Evolutionary conservation across 2,329 filamentous ascomycete genomes (phyloP).

Genomic region (Raffaelea albimanens): DNA sequence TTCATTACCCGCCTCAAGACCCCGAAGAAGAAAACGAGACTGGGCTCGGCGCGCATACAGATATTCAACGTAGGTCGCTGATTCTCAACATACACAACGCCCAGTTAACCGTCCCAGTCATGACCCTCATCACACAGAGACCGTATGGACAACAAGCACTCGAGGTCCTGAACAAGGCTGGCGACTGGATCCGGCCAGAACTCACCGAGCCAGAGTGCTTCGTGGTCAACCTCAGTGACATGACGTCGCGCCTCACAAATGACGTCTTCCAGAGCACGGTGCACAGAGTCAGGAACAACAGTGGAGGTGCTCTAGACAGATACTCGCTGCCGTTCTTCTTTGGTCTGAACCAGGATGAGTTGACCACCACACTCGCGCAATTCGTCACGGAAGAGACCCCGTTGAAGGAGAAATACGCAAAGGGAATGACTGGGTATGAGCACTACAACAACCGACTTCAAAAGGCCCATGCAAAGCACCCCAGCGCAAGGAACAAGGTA

Average conservation of each 20-base stretch:
- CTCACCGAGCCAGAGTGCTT: conserved; percentile 1
- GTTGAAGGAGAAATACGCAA: background rate
- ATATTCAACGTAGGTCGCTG: background rate
- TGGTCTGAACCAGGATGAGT: background rate
- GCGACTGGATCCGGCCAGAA: conserved; percentile 4
- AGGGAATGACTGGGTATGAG: conserved; percentile 1
- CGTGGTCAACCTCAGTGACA: conserved; percentile 8
- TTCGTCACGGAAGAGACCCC: conserved; percentile 1
- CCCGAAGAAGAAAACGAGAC: background rate
- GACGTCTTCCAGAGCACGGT: conserved; percentile 6
- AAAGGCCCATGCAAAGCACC: conserved; percentile 2
- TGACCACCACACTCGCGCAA: background rate
- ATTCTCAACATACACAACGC: background rate
- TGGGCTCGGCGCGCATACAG: conserved; percentile 2
- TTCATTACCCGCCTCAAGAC: conserved; percentile 2
- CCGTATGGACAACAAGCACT: background rate
- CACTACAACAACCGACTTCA: conserved; percentile 3
- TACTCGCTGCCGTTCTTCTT: background rate
- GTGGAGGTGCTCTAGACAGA: background rate
- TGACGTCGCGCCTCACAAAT: conserved; percentile 6
- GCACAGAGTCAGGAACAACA: conserved; percentile 6
- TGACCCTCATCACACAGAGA: conserved; percentile 2
- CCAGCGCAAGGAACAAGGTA: background rate
- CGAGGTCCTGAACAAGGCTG: conserved; percentile 5
- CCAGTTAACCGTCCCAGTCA: background rate